Conservation (phyloP, 371 early-diverging fungal species). For the Choanephora cucurbitarum region DNA sequence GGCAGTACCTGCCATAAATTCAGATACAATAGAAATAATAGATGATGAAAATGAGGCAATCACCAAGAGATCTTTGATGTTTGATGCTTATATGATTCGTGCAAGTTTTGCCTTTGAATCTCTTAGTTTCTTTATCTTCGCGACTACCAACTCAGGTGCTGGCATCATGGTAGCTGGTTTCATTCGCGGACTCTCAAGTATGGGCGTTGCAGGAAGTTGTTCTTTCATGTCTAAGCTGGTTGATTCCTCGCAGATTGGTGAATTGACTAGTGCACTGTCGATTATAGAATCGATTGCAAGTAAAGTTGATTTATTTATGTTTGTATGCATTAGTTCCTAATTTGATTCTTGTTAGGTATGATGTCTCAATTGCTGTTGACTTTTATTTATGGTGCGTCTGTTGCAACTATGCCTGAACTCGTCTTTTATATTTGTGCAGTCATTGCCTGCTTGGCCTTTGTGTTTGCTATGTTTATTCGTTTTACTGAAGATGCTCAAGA, state of each 20-base stretch:
- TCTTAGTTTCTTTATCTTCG: conserved; percentile 34
- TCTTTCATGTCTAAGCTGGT: conserved; percentile 48
- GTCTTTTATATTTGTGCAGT: conserved; percentile 40
- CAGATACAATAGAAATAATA: not conserved
- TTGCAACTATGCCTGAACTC: conserved; percentile 46
- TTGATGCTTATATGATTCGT: conserved; percentile 53
- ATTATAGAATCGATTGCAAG: conserved; percentile 51
- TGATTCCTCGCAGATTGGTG: conserved; percentile 50
- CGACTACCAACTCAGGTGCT: conserved; percentile 25
- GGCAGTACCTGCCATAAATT: not conserved
- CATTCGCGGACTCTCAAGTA: conserved; percentile 36
- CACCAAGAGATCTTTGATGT: conserved; percentile 1
- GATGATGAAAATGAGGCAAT: not conserved
- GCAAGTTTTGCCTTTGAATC: conserved; percentile 37
- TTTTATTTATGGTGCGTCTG: conserved; percentile 50
- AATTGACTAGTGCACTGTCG: conserved; percentile 51
- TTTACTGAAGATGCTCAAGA: not conserved
- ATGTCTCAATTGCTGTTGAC: conserved; percentile 37
- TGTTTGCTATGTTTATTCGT: not conserved
- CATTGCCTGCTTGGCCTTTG: not conserved
- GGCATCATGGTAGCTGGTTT: conserved; percentile 30
- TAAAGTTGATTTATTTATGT: conserved; percentile 14
- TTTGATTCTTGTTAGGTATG: too few relatives aligned
- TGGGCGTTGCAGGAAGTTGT: conserved; percentile 37
- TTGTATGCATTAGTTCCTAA: not conserved